A percentile compares a stretch with the other conserved stretches of the same genome.
Conservation (phyloP, 768 basidiomycete genomes). For the Boletus coccyginus region DNA sequence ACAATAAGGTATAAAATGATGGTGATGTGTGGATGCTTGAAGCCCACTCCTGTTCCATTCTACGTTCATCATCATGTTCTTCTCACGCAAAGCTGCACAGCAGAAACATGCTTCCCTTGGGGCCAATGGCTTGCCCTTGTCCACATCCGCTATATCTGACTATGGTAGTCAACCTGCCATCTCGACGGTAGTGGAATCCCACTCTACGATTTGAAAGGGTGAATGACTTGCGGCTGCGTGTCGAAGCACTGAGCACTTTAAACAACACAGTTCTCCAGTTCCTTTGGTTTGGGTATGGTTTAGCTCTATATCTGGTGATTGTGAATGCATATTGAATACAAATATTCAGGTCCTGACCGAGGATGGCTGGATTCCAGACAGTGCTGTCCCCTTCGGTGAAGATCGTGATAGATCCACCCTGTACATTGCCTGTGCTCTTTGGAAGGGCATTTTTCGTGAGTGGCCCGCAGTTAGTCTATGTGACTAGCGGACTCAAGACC, state of each 20-base stretch:
- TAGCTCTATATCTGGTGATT: not conserved
- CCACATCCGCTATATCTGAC: conserved; percentile 14
- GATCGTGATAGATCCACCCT: conserved; percentile 27
- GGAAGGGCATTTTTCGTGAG: conserved; percentile 33
- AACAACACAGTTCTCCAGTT: conserved; percentile 25
- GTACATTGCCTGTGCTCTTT: conserved; percentile 32
- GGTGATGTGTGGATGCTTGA: not conserved
- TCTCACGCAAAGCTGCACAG: no score
- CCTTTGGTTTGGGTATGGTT: conserved; percentile 32
- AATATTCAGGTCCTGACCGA: conserved; percentile 25
- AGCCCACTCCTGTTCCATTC: not conserved
- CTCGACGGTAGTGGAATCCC: conserved; percentile 7
- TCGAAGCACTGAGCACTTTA: conserved; percentile 30
- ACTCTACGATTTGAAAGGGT: conserved; percentile 21
- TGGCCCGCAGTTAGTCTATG: not conserved
- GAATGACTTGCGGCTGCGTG: conserved; percentile 30
- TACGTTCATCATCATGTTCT: conserved; percentile 17
- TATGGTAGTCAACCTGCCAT: conserved; percentile 18
- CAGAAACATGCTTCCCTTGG: conserved; percentile 5
- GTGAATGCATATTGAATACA: not conserved
- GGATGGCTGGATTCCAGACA: conserved; percentile 31
- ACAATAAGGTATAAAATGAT: conserved; percentile 15
- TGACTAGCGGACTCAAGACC: not conserved
- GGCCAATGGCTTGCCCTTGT: conserved; percentile 3
- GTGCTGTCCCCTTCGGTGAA: conserved; percentile 32